Evolutionary conservation across 352 stramenopile species (phyloP), one percentile per base, ranked within the genome.

Genomic region (Elongisporangium senticosum): DNA sequence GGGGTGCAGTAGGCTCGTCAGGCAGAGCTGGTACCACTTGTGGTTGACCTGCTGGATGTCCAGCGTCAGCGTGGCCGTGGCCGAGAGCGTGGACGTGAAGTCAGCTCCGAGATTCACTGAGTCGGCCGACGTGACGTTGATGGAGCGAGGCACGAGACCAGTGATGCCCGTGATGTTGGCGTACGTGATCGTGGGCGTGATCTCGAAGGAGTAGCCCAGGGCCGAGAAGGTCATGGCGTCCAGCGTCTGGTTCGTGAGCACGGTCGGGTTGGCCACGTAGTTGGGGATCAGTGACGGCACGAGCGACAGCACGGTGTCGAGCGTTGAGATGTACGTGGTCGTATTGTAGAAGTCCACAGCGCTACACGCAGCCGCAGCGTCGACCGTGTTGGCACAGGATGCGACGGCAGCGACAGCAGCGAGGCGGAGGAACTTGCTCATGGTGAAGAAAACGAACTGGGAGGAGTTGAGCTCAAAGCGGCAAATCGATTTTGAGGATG

Each of bases 21-120:
- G 82, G 65, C 72, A 83, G 59, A 86, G 74, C 60, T 78, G 68
- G 65, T 75, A 86, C 74, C 76, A 86, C 52, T 86, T 68, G 56
- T 80, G 61, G 67, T 86, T 67, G 37, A 74, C 61, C 72, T 86
- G 76, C 28, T 68, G 56, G 50, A 86, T 72, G 62, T 77, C 61
- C 28, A 86, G 65, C 17, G 58, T 65, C 53, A 86, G 63, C 10
- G 59, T 78, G 51, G 51, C 69, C 49, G 61, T 59, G 52, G 77
- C 48, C 49, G 69, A 58, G 43, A 82, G 40, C 4, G 56, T 68
- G 24, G 69, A 72, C 4, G 63, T 75, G 58, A 84, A 83, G 56
- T 83, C 63, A 59, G 65, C 74, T 50, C 74, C 70, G 21, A 84
- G 58, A 49, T 71, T 65, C 15, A 84, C 62, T 6, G 53, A 74